Evolutionary conservation across 768 basidiomycete species (phyloP).

Genomic region (Pisolithus albus): DNA sequence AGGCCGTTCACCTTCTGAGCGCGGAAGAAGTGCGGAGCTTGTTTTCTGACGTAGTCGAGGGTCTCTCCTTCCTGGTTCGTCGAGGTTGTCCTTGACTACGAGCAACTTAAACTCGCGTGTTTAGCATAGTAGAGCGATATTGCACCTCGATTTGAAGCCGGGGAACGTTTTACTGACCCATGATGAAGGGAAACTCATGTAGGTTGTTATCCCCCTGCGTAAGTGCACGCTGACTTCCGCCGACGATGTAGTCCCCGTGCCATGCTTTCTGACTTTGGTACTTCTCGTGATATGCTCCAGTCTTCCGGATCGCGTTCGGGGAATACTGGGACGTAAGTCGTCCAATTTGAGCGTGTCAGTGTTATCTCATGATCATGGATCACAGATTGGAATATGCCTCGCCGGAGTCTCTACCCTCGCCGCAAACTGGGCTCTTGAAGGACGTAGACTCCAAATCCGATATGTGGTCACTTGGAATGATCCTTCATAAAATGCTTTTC

Average conservation of each 20-base stretch:
- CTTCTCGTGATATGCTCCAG: conserved; percentile 84
- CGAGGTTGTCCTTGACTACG: background rate
- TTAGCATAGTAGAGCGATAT: conserved; percentile 75
- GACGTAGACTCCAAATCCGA: conserved; percentile 85
- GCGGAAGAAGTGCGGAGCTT: conserved; percentile 77
- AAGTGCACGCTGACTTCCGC: background rate
- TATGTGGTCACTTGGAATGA: conserved; percentile 98
- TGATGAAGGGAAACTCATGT: conserved; percentile 84
- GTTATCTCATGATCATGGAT: background rate
- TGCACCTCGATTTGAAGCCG: conserved; percentile 92
- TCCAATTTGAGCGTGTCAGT: background rate
- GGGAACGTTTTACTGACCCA: conserved; percentile 90
- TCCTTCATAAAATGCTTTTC: conserved; percentile 88
- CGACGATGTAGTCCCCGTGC: conserved; percentile 63
- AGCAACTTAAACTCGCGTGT: conserved; percentile 7
- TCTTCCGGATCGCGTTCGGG: conserved; percentile 66
- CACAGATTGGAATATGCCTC: conserved; percentile 77
- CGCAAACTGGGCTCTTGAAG: conserved; percentile 53
- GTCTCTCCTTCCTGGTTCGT: conserved; percentile 77
- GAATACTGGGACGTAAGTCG: conserved; percentile 89
- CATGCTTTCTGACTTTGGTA: conserved; percentile 95
- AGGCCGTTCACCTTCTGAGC: conserved; percentile 77
- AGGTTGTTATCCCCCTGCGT: conserved; percentile 17
- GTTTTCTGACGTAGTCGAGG: conserved; percentile 81
- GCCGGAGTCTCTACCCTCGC: conserved; percentile 77